phyloP scores from a whole-genome alignment of 31 red algal species.

The Porphyra umbilicalis region DNA sequence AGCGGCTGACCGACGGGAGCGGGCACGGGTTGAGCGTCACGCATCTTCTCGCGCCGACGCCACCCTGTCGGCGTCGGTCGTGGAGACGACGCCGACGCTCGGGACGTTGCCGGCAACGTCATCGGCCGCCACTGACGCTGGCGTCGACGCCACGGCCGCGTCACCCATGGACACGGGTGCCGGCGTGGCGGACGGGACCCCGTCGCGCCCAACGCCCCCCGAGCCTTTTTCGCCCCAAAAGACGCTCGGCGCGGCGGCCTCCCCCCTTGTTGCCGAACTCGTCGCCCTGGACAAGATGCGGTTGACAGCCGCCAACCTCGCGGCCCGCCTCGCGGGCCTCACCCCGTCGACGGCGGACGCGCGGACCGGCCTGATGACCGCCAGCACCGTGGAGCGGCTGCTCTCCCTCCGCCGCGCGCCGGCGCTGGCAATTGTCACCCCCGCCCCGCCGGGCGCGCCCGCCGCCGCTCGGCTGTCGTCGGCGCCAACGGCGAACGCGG shows the following conservation, averaged over 20 bases:
- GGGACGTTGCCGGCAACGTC: too few relatives aligned
- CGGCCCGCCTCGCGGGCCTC: slow-evolving; percentile 42
- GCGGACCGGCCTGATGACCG: slow-evolving; percentile 30
- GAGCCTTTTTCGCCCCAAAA: neutral
- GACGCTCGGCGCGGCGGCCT: neutral
- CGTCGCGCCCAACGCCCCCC: neutral
- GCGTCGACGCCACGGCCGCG: neutral
- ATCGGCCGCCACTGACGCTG: slow-evolving; percentile 1
- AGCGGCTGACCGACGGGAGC: neutral
- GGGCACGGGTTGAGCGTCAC: neutral
- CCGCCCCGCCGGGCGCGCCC: slow-evolving; percentile 18
- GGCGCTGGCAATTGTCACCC: slow-evolving; percentile 37
- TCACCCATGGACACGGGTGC: neutral
- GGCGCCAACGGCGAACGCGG: slow-evolving; percentile 19
- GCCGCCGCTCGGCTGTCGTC: slow-evolving; percentile 36
- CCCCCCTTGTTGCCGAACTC: neutral
- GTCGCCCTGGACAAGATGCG: slow-evolving; percentile 71
- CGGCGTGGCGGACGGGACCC: slow-evolving; percentile 13
- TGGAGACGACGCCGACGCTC: slow-evolving; percentile 2
- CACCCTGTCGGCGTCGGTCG: neutral
- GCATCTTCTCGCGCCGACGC: neutral
- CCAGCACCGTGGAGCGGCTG: slow-evolving; percentile 31
- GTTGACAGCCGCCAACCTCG: slow-evolving; percentile 52
- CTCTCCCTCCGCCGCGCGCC: slow-evolving; percentile 38
- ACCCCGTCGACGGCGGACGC: slow-evolving; percentile 39